A percentile compares a stretch with the other conserved stretches of the same genome.
Evolutionary conservation across 192 early-diverging fungal species (phyloP).

Genomic region (Helicostylum pulchrum): DNA sequence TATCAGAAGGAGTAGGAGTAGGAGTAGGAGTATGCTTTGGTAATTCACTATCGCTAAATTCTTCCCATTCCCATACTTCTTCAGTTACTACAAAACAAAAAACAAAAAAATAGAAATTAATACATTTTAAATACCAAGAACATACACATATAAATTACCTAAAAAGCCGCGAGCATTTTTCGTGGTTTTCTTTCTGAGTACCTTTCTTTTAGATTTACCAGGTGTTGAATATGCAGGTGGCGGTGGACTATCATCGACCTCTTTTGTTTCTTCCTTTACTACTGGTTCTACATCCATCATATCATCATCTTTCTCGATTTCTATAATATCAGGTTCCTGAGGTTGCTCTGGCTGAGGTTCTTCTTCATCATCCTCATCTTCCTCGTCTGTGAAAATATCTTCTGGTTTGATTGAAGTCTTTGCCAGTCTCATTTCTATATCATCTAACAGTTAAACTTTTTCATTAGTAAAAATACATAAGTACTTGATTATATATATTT

Average conservation of each 20-base stretch:
- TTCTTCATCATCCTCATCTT: not conserved
- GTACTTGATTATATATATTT: too few relatives aligned
- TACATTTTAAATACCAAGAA: not conserved
- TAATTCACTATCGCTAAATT: not conserved
- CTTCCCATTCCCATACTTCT: conserved; percentile 3
- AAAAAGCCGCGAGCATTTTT: not conserved
- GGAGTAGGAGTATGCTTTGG: too few relatives aligned
- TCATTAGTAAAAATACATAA: too few relatives aligned
- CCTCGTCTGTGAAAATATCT: not conserved
- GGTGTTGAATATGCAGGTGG: not conserved
- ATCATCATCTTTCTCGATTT: not conserved
- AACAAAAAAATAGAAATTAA: too few relatives aligned
- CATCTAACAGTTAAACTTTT: too few relatives aligned
- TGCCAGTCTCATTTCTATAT: not conserved
- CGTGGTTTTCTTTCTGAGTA: not conserved
- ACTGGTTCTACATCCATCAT: not conserved
- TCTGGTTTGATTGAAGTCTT: not conserved
- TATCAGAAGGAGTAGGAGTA: not conserved
- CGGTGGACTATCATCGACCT: not conserved
- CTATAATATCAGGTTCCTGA: not conserved
- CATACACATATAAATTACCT: not conserved
- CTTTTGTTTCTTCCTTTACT: not conserved
- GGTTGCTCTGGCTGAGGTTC: not conserved
- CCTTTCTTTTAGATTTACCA: not conserved
- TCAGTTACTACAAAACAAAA: not conserved